Evolutionary conservation across 2,329 filamentous ascomycete genomes (phyloP), one percentile per base, ranked within the genome.

Genomic region (Paracoccidioides lutzii): DNA sequence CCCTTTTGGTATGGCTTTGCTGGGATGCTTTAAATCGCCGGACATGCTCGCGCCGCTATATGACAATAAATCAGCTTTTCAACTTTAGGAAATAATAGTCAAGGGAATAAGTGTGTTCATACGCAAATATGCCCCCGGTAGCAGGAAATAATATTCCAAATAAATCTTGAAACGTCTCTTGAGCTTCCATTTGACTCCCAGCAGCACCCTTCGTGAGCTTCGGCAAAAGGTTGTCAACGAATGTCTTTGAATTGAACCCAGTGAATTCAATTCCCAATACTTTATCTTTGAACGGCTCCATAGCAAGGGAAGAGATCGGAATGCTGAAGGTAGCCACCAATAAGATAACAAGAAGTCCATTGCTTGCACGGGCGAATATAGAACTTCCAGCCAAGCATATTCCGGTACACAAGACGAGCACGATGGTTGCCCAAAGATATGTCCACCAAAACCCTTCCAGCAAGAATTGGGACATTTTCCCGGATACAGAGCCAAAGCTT

Each of bases 101-200:
- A 40, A 5, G 42, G 3, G 9, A 33, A 42, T n/a, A 35, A 8
- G 52, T 6, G 30, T 37, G n/a, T 10, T 33, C 73, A 62, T 67
- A 77, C 74, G 79, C 78, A 63, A 81, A 80, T 32, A 81, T 81
- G 4, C 74, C 76, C 4, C 81, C 80, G 2, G 81, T 84, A 2
- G 82, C 81, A 40, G 88, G 88, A 63, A 93, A 95, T 1, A 95
- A 73, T 59, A 95, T 89, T 2, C 88, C 90, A 71, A 95, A 95
- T 7, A 94, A 74, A 61, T 88, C 82, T 59, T 90, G 85, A 61
- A 90, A 94, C 12, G 78, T 90, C 59, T 84, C 82, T 44, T 81
- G 73, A 6, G 81, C 83, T 40, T 75, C 74, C 56, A 83, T 79
- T 52, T 83, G 78, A 57, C 79, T 81, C 28, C 82, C 82, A 51